A percentile compares a stretch with the other conserved stretches of the same genome.
Evolutionary conservation across 2,329 filamentous ascomycete species (phyloP).

Genomic region (Fusarium keratoplasticum): DNA sequence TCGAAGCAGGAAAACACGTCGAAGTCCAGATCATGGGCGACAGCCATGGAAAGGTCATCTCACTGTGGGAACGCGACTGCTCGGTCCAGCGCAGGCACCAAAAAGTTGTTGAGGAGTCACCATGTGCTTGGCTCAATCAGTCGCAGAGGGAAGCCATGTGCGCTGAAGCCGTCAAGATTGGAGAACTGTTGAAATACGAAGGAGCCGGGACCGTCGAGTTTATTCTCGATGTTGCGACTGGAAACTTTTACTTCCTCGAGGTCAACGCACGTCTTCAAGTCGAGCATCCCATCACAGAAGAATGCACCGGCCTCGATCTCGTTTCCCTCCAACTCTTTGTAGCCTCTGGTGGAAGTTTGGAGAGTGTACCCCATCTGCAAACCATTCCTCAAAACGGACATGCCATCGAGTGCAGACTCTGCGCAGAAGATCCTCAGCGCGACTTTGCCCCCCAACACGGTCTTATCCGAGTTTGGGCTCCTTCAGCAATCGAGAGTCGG

Average conservation of each 20-base stretch:
- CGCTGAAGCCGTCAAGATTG: constrained; percentile 1
- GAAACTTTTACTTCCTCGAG: constrained; percentile 57
- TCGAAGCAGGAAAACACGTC: constrained; percentile 54
- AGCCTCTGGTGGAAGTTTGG: not conserved
- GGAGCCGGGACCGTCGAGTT: constrained; percentile 3
- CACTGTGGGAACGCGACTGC: constrained; percentile 58
- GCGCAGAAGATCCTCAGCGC: constrained; percentile 54
- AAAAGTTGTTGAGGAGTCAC: constrained; percentile 58
- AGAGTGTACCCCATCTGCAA: not conserved
- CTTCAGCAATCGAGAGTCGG: not conserved
- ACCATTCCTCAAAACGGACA: constrained; percentile 47
- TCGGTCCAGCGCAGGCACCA: constrained; percentile 59
- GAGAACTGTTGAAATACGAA: not conserved
- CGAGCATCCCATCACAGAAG: constrained; percentile 51
- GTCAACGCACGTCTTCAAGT: constrained; percentile 59
- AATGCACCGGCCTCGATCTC: constrained; percentile 17
- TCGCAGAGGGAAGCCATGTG: not conserved
- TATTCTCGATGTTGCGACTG: constrained; percentile 46
- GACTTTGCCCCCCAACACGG: constrained; percentile 50
- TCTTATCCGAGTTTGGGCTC: constrained; percentile 49
- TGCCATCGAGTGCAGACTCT: constrained; percentile 58
- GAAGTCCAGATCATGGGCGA: constrained; percentile 60
- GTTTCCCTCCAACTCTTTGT: constrained; percentile 20
- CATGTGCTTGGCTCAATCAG: constrained; percentile 23
- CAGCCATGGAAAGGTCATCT: constrained; percentile 49